phyloP scores from a whole-genome alignment of 129 eudicot genomes.

The Apium graveolens region DNA sequence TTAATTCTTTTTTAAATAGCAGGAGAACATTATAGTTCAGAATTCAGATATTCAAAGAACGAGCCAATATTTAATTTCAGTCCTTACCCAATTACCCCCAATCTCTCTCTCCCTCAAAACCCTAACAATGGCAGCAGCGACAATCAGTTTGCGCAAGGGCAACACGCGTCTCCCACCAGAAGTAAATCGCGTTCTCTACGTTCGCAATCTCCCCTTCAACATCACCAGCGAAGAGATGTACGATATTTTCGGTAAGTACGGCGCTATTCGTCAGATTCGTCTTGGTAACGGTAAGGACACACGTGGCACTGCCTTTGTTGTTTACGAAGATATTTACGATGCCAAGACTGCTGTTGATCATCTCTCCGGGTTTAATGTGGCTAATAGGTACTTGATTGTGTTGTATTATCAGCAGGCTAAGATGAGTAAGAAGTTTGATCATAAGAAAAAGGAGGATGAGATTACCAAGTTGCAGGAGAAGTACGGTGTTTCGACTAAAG shows the following conservation, averaged over 20 bases:
- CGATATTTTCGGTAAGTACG: constrained; percentile 84
- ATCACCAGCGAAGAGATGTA: constrained; percentile 89
- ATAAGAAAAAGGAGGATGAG: constrained; percentile 72
- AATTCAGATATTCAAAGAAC: no score
- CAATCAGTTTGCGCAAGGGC: constrained; percentile 52
- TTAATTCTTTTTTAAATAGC: no score
- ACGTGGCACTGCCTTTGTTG: constrained; percentile 70
- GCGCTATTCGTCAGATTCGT: constrained; percentile 73
- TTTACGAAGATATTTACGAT: constrained; percentile 72
- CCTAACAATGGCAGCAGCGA: constrained; percentile 29
- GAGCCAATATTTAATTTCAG: no score
- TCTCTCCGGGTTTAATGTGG: constrained; percentile 68
- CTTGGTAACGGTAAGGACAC: constrained; percentile 72
- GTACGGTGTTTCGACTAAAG: constrained; percentile 66
- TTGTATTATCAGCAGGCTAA: constrained; percentile 76
- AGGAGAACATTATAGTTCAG: no score
- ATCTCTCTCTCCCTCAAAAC: not conserved
- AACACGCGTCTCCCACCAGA: constrained; percentile 76
- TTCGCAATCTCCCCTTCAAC: constrained; percentile 71
- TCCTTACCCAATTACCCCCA: no score
- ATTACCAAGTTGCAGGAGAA: constrained; percentile 67
- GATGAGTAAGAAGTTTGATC: constrained; percentile 79
- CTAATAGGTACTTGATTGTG: constrained; percentile 64
- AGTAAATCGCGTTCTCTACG: constrained; percentile 63
- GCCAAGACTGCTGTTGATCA: constrained; percentile 78